A percentile compares a stretch with the other conserved stretches of the same genome.
phyloP scores from a whole-genome alignment of 495 filamentous ascomycete genomes.

The Penicillium diatomitis region DNA sequence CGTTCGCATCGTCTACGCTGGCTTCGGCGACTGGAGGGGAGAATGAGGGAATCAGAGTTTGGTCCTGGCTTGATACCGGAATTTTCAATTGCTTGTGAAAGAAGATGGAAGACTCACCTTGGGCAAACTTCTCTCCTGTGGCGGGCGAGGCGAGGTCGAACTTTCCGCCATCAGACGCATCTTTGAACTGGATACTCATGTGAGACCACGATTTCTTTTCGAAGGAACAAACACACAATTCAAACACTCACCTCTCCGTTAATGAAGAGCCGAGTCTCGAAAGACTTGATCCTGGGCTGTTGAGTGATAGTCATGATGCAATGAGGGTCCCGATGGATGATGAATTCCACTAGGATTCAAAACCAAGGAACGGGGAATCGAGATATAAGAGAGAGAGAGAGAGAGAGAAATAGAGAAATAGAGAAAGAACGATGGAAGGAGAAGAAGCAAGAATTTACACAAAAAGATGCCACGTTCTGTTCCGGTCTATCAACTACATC shows the following conservation, averaged over 20 bases:
- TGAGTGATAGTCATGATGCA: conserved; percentile 2
- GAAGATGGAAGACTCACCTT: conserved; percentile 1
- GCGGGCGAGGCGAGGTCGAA: conserved; percentile 8
- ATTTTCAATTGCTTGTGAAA: no score
- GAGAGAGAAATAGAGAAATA: no score
- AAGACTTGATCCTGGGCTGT: conserved; percentile 7
- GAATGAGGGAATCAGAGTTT: not conserved
- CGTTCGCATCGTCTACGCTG: conserved; percentile 43
- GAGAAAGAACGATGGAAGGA: not conserved
- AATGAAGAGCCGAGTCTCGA: conserved; percentile 13
- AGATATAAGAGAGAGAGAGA: not conserved
- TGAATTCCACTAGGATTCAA: not conserved
- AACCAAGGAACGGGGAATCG: not conserved
- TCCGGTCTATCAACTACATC: no score
- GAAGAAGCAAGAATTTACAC: no score
- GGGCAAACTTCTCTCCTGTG: conserved; percentile 8
- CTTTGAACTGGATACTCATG: conserved; percentile 5
- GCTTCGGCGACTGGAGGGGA: conserved; percentile 31
- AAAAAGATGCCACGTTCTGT: no score
- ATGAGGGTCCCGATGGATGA: not conserved
- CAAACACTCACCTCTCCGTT: conserved; percentile 9
- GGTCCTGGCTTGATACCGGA: no score
- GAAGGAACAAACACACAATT: not conserved
- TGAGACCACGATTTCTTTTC: not conserved
- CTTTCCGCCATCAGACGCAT: conserved; percentile 15